Conservation (phyloP, 2,329 filamentous ascomycete genomes). For the Zymoseptoria crescenta region DNA sequence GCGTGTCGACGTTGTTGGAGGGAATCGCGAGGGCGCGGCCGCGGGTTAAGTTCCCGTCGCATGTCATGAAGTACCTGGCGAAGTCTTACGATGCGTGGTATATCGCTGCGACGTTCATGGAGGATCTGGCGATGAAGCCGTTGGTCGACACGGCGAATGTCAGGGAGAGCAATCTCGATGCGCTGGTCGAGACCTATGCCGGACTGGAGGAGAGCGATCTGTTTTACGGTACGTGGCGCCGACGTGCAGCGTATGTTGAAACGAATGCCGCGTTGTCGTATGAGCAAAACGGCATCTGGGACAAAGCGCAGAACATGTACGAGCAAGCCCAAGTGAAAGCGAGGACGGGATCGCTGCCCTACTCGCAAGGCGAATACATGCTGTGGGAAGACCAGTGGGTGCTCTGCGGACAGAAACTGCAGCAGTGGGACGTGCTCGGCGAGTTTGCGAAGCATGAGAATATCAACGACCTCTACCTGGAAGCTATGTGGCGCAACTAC, state of each 20-base stretch:
- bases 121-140: slow-evolving; percentile 78
- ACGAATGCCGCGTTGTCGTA: slow-evolving; percentile 96
- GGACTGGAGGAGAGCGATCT: slow-evolving; percentile 89
- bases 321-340: slow-evolving; percentile 96
- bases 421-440: slow-evolving; percentile 96
- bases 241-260: slow-evolving; percentile 91
- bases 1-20: slow-evolving; percentile 84
- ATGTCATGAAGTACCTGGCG: slow-evolving; percentile 91
- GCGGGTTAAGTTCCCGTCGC: slow-evolving; percentile 84
- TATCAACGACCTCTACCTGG: slow-evolving; percentile 88
- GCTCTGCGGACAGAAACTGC: slow-evolving; percentile 91
- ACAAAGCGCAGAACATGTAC: slow-evolving; percentile 95
- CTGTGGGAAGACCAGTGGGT: slow-evolving; percentile 99
- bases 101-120: slow-evolving; percentile 80
- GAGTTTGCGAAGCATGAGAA: slow-evolving; percentile 99
- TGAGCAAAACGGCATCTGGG: slow-evolving; percentile 99
- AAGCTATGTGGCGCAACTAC: slow-evolving; percentile 90
- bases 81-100: slow-evolving; percentile 97
- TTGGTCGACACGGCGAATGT: slow-evolving; percentile 76
- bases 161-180: slow-evolving; percentile 90
- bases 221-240: slow-evolving; percentile 95
- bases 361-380: slow-evolving; percentile 95
- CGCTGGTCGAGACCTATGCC: slow-evolving; percentile 86
- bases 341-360: slow-evolving; percentile 88
- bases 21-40: slow-evolving; percentile 78